Base-by-base conservation (phyloP, 768 basidiomycete genomes). In the Boletus sp. region DNA sequence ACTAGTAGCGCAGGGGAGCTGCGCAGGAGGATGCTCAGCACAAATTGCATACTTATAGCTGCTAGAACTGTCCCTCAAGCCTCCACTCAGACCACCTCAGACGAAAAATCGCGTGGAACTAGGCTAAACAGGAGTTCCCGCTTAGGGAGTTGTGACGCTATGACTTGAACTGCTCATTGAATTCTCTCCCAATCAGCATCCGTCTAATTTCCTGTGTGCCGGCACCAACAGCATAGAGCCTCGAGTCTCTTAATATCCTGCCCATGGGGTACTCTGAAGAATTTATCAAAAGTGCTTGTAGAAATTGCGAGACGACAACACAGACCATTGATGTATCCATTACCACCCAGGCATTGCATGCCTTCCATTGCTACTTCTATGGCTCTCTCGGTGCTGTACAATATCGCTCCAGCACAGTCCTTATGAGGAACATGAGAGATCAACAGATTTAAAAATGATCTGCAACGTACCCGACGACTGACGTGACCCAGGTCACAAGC, bases 401-500 rank as follows among this genome's bases (percentile, higher is more conserved):
- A 67, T 55, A 98, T 97, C 2, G 91, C 92, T 17, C 93, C 94
- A 9, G 95, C 95, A 62, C 95, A 98, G 66, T 98, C 95, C 93
- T 94, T 66, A 10, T 42, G 23, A 53, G 11, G 9, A 59, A 25
- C n/a, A 56, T 52, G n/a, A 63, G 51, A 59, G 3, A 53, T 30
- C 23, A 39, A 42, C 9, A 13, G 27, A 32, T n/a, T 41, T 8
- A 17, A 23, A 39, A 38, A 38, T 14, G 47, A 53, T 8, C 19
- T 10, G 34, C 15, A 15, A 77, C 84, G 62, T 68, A 93, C 91
- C 69, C 82, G 75, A 61, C 90, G 80, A 70, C 90, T 93, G 58
- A 91, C 75, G 61, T 83, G 80, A 7, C 87, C 90, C 47, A 74
- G 74, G 71, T 96, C 93, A 66, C 93, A 95, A 13, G 93, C 92